Evolutionary conservation across 2,329 filamentous ascomycete species (phyloP).

Genomic region (Sphaerulina musiva): DNA sequence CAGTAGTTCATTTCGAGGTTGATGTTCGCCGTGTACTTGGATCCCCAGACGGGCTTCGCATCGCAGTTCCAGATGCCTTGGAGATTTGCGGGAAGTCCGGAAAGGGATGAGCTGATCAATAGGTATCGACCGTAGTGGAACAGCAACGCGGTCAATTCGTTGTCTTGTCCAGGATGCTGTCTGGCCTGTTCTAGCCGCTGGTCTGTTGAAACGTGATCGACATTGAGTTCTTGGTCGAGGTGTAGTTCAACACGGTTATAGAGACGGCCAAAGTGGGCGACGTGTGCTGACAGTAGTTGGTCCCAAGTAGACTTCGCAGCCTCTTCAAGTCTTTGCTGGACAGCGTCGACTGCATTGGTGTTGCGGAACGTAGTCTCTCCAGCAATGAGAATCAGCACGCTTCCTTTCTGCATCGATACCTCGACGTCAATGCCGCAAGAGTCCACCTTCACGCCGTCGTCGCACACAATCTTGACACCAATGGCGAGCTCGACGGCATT

Average conservation of each 20-base stretch:
- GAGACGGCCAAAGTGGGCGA: neutral
- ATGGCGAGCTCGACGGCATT: neutral
- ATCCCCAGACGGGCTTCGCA: conserved; percentile 45
- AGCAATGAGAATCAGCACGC: neutral
- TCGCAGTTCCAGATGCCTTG: conserved; percentile 51
- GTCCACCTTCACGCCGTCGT: neutral
- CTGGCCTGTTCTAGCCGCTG: conserved; percentile 34
- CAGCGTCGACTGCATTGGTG: conserved; percentile 6
- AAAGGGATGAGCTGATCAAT: conserved; percentile 49
- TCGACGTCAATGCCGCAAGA: conserved; percentile 1
- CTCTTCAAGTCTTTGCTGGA: neutral
- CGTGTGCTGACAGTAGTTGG: neutral
- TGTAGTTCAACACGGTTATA: neutral
- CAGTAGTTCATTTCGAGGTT: conserved; percentile 59
- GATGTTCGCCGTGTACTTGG: conserved; percentile 54
- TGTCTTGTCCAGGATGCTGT: neutral
- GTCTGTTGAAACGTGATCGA: neutral
- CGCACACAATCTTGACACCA: neutral
- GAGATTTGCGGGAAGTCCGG: conserved; percentile 50
- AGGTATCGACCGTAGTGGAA: conserved; percentile 52
- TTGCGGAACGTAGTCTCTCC: conserved; percentile 5
- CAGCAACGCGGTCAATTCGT: conserved; percentile 46
- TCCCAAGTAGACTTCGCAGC: neutral
- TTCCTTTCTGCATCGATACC: neutral
- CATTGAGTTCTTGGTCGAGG: neutral